Base-by-base conservation (phyloP, 1,139 yeast genomes). In the Taiozyma sp. region DNA sequence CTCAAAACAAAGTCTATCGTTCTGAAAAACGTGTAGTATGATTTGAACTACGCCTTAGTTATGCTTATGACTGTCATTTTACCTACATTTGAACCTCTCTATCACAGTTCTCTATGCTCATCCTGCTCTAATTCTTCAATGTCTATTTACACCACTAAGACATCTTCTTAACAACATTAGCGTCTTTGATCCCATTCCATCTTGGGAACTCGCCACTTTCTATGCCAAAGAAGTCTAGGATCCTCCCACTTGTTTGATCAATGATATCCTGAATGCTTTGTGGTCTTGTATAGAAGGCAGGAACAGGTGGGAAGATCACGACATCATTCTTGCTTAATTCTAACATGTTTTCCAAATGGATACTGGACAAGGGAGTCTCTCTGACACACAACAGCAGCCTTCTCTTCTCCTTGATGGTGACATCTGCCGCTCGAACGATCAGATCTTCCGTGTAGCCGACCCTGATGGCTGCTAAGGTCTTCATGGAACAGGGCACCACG, bases 401-500 rank as follows among this genome's bases (percentile, higher is more conserved):
- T 39, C 65, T 50, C 28, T 56, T 54, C 43, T 60, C 64, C 41
- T 61, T 61, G 32, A 61, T 50, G 0, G 62, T 54, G n/a, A 61
- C 65, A 51, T 61, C 65, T 2, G 65, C 65, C 3, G 64, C 64
- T 34, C 64, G 51, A 3, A 56, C 53, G 24, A 61, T 59, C 43
- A 60, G 47, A 46, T 61, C 64, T 28, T 60, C 63, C 4, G 64
- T 60, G 45, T 54, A 60, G 4, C 65, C 64, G 22, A 55, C 54
- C 40, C 62, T 55, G 16, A 61, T 60, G 6, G 62, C 58, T 9
- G 63, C 59, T 28, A 61, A 49, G 5, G 64, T 51, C 48, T 61
- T 61, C 65, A 60, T 59, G 1, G 64, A 59, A 43, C 65, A 61
- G 2, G 65, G 65, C 6, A 54, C 63, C 8, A 61, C 60, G 38